Base-by-base conservation (phyloP, 2,329 filamentous ascomycete genomes). In the Fusarium citri region DNA sequence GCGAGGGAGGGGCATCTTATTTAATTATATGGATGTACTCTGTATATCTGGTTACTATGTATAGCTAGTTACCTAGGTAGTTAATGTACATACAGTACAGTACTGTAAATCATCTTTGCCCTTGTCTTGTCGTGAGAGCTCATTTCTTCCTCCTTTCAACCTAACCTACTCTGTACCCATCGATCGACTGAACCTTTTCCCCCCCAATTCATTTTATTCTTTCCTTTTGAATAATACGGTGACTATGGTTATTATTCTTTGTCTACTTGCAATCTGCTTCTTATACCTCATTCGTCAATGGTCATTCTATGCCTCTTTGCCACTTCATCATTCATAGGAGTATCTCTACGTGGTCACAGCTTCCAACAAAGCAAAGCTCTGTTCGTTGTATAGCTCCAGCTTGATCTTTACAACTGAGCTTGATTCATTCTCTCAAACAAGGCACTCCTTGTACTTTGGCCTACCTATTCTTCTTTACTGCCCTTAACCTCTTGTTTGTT, bases 241-340 rank as follows among this genome's bases (percentile, higher is more conserved):
- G 67, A 70, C 64, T 70, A 70, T 70, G 67, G 59, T 70, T 55
- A 47, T 68, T 71, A 64, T 70, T 68, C 58, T 70, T 55, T 70
- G 59, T 43, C 46, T 70, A 37, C 67, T 70, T 55, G 64, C 59
- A 46, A 59, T 71, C 45, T 70, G 50, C 42, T 47, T 63, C 43
- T 43, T 70, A 15, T 70, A 70, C 64, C 59, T 71, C 31, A 55
- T 68, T 40, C 56, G 65, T 53, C 64, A 69, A 59, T 64, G 60
- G 47, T 72, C 69, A 15, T 63, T 72, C 45, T 58, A 59, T 56
- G 54, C 64, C 25, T 69, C 68, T 20, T n/a, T 71, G 8, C 64
- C 64, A 25, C 53, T 49, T 37, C 68, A 71, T 53, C 68, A 57
- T 68, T 60, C 65, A n/a, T 71, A 16, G 48, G 23, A 37, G 42